Evolutionary conservation across 129 eudicot genomes (phyloP).

Genomic region (Flaveria brownii): DNA sequence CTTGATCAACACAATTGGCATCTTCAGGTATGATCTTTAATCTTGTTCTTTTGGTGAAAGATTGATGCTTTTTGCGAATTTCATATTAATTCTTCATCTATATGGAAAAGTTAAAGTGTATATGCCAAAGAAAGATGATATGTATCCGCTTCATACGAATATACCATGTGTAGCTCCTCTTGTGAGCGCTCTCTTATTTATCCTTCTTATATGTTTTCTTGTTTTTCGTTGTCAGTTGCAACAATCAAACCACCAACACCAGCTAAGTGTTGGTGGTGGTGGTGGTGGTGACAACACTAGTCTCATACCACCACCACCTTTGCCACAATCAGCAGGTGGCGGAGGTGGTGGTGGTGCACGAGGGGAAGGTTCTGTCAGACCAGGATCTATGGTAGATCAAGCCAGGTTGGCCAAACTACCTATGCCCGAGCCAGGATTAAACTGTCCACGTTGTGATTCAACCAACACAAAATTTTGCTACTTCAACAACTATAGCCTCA

Average conservation of each 20-base stretch:
- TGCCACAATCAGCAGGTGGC: slow-evolving; percentile 26
- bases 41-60: slow-evolving; percentile 29
- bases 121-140: slow-evolving; percentile 33
- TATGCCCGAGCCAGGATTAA: slow-evolving; percentile 63
- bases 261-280: slow-evolving; percentile 11
- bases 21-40: slow-evolving; percentile 60
- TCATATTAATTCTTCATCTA: slow-evolving; percentile 22
- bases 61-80: slow-evolving; percentile 22
- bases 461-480: slow-evolving; percentile 76
- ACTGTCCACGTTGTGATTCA: slow-evolving; percentile 69
- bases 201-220: background rate
- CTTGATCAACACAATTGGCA: slow-evolving; percentile 73
- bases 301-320: slow-evolving; percentile 41
- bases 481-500: slow-evolving; percentile 72
- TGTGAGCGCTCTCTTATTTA: slow-evolving; percentile 5
- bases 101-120: slow-evolving; percentile 32
- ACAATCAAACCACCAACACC: slow-evolving; percentile 47
- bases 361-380: slow-evolving; percentile 49
- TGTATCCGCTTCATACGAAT: slow-evolving; percentile 47
- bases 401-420: slow-evolving; percentile 64
- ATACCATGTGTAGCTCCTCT: slow-evolving; percentile 39
- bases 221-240: slow-evolving; percentile 41
- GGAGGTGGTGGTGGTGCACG: slow-evolving; percentile 35
- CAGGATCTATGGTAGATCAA: slow-evolving; percentile 76
- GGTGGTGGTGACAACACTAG: slow-evolving; percentile 30